Evolutionary conservation across 108 stramenopile species (phyloP).

Genomic region (Pseudonitzschia pungens): DNA sequence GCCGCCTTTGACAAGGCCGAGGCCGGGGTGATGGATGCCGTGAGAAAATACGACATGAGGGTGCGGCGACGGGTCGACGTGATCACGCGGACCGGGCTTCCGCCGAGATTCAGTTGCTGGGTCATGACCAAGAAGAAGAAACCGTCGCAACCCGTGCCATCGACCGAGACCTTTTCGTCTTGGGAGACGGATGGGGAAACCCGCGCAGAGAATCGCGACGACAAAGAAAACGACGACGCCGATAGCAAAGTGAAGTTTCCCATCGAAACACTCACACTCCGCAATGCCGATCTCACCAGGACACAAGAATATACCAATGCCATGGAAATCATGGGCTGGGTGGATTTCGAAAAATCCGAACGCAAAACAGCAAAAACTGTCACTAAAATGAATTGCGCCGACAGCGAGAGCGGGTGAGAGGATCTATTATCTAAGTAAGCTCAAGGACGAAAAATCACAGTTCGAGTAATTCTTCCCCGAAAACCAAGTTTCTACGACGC

Average conservation of each 20-base stretch:
- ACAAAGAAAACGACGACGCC: not conserved
- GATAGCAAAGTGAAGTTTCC: slow-evolving; percentile 5
- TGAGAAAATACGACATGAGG: not conserved
- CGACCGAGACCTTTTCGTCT: too few species aligned
- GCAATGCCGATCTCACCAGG: slow-evolving; percentile 27
- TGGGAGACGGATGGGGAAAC: not conserved
- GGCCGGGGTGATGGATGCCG: slow-evolving; percentile 17
- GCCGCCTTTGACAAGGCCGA: slow-evolving; percentile 28
- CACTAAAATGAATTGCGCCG: not conserved
- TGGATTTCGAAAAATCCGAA: slow-evolving; percentile 33
- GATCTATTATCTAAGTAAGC: too few species aligned
- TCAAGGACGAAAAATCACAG: not conserved
- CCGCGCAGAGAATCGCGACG: not conserved
- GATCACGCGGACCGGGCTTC: slow-evolving; percentile 30
- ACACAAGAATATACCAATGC: slow-evolving; percentile 32
- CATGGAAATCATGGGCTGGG: slow-evolving; percentile 43
- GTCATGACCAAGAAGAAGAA: slow-evolving; percentile 17
- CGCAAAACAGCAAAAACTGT: not conserved
- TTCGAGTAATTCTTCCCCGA: too few species aligned
- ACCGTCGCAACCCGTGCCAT: not conserved
- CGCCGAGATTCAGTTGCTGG: slow-evolving; percentile 39
- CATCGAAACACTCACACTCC: slow-evolving; percentile 32
- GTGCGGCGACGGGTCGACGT: slow-evolving; percentile 31
- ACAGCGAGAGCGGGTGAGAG: not conserved
- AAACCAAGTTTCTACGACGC: too few species aligned